phyloP scores from a whole-genome alignment of 305 asterid species.

The Petunia hybrid region DNA sequence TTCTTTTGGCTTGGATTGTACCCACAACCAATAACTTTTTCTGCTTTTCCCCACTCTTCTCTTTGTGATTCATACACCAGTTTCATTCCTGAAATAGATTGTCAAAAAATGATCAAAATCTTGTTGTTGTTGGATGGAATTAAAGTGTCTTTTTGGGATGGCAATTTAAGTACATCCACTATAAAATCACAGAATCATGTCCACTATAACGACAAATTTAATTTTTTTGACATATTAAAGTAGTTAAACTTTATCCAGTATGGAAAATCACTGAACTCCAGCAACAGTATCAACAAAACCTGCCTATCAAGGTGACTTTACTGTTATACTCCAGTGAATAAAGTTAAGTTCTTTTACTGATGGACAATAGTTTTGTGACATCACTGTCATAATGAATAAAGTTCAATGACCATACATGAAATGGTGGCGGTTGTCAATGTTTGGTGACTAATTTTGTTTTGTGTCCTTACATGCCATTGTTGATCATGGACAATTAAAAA shows the following conservation, averaged over 20 bases:
- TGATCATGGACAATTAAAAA: constrained; percentile 21
- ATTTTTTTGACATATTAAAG: too few relatives aligned
- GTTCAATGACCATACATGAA: background rate
- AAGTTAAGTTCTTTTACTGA: background rate
- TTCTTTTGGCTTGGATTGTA: constrained; percentile 62
- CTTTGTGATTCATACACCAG: constrained; percentile 56
- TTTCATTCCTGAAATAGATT: constrained; percentile 55
- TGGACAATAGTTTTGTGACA: background rate
- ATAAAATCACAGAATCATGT: background rate
- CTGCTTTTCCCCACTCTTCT: constrained; percentile 59
- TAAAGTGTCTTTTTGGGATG: background rate
- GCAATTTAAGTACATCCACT: background rate
- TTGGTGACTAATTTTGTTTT: background rate
- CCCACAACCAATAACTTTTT: constrained; percentile 76
- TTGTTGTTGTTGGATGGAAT: background rate
- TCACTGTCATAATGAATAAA: background rate
- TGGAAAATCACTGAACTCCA: background rate
- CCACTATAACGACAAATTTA: too few relatives aligned
- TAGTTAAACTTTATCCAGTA: background rate
- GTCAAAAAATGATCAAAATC: background rate
- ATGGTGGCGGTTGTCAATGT: background rate
- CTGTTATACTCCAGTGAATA: background rate
- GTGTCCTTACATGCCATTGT: background rate
- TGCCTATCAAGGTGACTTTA: background rate
- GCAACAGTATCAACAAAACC: background rate